Evolutionary conservation across 1,139 yeast genomes (phyloP).

Genomic region (Blastobotrys arbuscula): DNA sequence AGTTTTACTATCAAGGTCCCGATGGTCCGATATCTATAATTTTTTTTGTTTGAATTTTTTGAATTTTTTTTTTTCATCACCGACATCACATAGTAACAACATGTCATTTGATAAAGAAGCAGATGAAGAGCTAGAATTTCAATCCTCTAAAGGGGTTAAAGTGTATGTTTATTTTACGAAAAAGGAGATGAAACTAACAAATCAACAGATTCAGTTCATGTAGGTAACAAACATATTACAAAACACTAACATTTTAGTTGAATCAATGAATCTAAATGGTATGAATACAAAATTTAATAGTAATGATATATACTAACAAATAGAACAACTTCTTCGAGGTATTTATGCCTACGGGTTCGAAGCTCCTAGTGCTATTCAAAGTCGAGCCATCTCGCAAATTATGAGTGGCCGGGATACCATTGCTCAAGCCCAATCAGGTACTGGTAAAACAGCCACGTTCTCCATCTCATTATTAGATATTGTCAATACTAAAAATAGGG

Average conservation of each 20-base stretch:
- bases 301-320: not conserved
- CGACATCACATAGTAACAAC: not conserved
- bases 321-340: constrained; percentile 54
- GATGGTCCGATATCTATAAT: too few species aligned
- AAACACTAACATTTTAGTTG: constrained; percentile 48
- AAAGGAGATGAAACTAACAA: not conserved
- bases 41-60: not conserved
- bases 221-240: constrained; percentile 11
- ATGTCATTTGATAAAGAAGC: constrained; percentile 47
- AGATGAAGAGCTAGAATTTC: constrained; percentile 54
- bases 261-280: constrained; percentile 64
- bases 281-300: constrained; percentile 3
- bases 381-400: constrained; percentile 95
- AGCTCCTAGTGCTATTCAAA: constrained; percentile 96
- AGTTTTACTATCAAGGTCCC: too few species aligned
- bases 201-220: constrained; percentile 16
- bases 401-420: constrained; percentile 95
- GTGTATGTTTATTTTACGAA: constrained; percentile 18
- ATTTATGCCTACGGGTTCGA: constrained; percentile 98
- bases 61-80: not conserved
- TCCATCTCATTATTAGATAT: constrained; percentile 95
- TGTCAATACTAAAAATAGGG: constrained; percentile 48
- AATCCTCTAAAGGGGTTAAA: constrained; percentile 57
- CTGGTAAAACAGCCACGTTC: constrained; percentile 99
- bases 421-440: constrained; percentile 99